Evolutionary conservation across 768 basidiomycete species (phyloP), one percentile per base, ranked within the genome.

Genomic region (Scleroderma bovista): DNA sequence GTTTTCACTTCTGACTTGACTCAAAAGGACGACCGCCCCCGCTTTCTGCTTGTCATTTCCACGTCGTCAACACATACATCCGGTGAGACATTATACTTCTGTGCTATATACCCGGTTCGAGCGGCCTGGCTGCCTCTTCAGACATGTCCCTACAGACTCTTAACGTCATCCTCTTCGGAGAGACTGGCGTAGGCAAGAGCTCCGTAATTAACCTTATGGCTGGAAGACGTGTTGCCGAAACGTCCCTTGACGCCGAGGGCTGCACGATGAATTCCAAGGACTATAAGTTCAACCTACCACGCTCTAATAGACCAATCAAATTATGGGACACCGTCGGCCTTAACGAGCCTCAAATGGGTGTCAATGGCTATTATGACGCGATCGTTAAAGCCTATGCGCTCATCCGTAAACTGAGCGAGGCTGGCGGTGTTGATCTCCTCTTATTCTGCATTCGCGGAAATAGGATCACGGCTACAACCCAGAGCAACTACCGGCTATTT

Each of bases 161-260:
- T 54, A 66, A 68, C 15, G 44, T 66, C 20, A 56, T 66, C n/a
- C 57, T 66, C 41, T 66, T 66, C 26, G 65, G 65, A 20, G 65
- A 66, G 50, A 57, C 56, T 2, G 65, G 65, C 2, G 65, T 68
- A 46, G 69, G 70, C 13, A 76, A 76, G 50, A 76, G 75, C 46
- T 73, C 72, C 16, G 61, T 75, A 37, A 60, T 76, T 51, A 76
- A 76, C 57, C 65, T 76, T 59, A 52, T 76, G n/a, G 60, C 61
- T 22, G 66, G 62, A 24, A 15, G 48, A 2, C 48, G 58, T 1
- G 32, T 59, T 15, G 73, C 72, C 1, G 45, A 43, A 10, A 59
- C 65, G 16, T 72, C 71, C 8, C 63, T 60, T 17, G 64, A 63
- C 23, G 65, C 60, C 7, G 56, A 57, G 17, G 64, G 66, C 15